Conservation (phyloP, 495 filamentous ascomycete genomes). For the Trichoderma reesei region DNA sequence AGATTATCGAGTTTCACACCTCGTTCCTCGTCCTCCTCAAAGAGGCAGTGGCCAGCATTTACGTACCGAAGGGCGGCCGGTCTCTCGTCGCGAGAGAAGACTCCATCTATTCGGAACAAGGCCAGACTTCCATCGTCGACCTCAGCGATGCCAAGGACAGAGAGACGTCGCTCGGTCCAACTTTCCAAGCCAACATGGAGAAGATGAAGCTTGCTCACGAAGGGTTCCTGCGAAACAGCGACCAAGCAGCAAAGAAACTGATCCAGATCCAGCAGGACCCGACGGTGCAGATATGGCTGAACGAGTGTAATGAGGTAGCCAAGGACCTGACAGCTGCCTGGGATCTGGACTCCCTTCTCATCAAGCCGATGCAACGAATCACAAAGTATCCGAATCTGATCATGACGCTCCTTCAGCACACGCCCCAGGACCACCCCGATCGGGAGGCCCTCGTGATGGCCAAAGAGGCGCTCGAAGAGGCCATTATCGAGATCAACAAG, state of each 20-base stretch:
- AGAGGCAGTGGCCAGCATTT: conserved; percentile 62
- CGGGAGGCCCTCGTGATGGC: conserved; percentile 54
- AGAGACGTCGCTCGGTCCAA: conserved; percentile 65
- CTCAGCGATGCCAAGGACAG: conserved; percentile 52
- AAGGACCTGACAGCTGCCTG: conserved; percentile 84
- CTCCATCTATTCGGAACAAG: conserved; percentile 25
- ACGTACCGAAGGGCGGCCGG: conserved; percentile 43
- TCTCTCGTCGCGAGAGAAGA: conserved; percentile 26
- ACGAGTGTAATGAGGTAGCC: conserved; percentile 80
- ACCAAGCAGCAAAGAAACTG: conserved; percentile 70
- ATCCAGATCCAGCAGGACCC: conserved; percentile 58
- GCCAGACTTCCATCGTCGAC: conserved; percentile 22
- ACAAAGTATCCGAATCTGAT: conserved; percentile 86
- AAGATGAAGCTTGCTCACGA: conserved; percentile 79
- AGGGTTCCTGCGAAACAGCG: conserved; percentile 78
- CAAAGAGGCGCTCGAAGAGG: conserved; percentile 51
- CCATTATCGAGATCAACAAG: conserved; percentile 81
- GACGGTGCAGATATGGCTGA: conserved; percentile 79
- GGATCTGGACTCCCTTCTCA: conserved; percentile 85
- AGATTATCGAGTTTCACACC: conserved; percentile 75
- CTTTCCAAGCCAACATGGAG: conserved; percentile 61
- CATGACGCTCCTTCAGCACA: conserved; percentile 63
- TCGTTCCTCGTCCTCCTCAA: conserved; percentile 70
- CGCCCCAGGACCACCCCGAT: conserved; percentile 76
- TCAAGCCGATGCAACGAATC: conserved; percentile 91